Evolutionary conservation across 148 eudicot species (phyloP), one percentile per base, ranked within the genome.

Genomic region (Spergularia bocconei): DNA sequence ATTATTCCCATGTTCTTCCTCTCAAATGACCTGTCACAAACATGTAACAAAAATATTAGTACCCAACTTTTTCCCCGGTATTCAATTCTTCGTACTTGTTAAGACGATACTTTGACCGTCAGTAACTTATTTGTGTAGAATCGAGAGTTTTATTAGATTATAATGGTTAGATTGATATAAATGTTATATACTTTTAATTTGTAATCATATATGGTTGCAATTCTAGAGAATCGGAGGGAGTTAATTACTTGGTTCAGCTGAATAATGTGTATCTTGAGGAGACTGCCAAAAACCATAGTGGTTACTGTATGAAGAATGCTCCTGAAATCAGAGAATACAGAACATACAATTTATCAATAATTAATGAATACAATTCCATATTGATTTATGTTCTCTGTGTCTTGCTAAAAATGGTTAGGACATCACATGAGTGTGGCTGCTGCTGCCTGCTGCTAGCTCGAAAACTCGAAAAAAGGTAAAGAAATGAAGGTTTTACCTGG

Each of bases 251-350:
- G 83, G 73, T 64, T 80, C 72, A 13, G 76, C 78, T 13, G 70
- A 63, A 70, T 77, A 63, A 69, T 39, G 11, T 69, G 48, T 6
- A 6, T 63, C 44, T 75, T 13, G 69, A 80, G 79, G 51, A 16
- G 86, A 54, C 25, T 74, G 80, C 86, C 86, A 77, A 77, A 64
- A 64, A 7, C 74, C 81, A 48, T 77, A 64, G 36, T 83, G 83
- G 67, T 80, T 77, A 60, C 15, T 75, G 55, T 69, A 65, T 73
- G 76, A 77, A 13, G 83, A 74, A 33, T 65, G 80, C 60, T 72
- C 86, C 86, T 83, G 67, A 36, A 55, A 71, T 2, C 44, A 7
- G 16, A 63, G 2, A 69, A 47, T 16, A 67, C 2, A 13, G 52
- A 61, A 61, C 60, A 1, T 29, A 29, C 36, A 56, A 16, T 14